Evolutionary conservation across 257 asterid genomes (phyloP), one percentile per base, ranked within the genome.

Genomic region (Solanum piurae): DNA sequence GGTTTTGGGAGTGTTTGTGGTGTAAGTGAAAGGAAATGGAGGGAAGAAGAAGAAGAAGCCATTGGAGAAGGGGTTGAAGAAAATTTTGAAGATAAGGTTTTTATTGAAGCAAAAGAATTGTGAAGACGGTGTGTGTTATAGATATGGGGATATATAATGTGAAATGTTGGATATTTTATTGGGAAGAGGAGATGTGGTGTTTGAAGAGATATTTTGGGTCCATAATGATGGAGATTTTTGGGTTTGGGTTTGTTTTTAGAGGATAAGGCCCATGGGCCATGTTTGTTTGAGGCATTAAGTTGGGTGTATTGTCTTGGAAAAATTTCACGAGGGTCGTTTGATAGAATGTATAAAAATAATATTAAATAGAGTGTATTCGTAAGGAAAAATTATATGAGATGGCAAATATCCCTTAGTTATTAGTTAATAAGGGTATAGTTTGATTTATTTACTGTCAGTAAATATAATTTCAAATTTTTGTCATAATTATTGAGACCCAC

Each of bases 41-140:
- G 93, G 1, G 93, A 86, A 49, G 92, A 42, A 6, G 94, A 83
- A 13, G 96, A 93, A 73, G 98, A 92, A 49, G 98, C 96, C 98
- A 95, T 94, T 27, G 46, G 42, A 40, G 73, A 31, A 42, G 40
- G 86, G 62, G 14, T 6, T 16, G 23, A 52, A 52, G 62, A 42
- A 42, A 42, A 11, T 42, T 12, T 44, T 44, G 52, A 44, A 44
- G 52, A 44, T 44, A 44, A 44, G 52, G 18, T 44, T 44, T 44
- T 44, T 44, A 44, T 44, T 44, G 52, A 44, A 44, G 52, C 52
- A 44, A 44, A 44, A 44, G 52, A 44, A 44, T 44, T 44, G 52
- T 44, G 52, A 44, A 44, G 52, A 44, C 16, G 4, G 20, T 7
- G 27, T 20, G 9, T 27, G 27, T 8, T 46, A 25, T 77, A 27